These are phyloP conservation scores for Gnaphalium uliginosum DNA, from an alignment of 129 eudicot species.

Conservation along the genomic window DNA sequence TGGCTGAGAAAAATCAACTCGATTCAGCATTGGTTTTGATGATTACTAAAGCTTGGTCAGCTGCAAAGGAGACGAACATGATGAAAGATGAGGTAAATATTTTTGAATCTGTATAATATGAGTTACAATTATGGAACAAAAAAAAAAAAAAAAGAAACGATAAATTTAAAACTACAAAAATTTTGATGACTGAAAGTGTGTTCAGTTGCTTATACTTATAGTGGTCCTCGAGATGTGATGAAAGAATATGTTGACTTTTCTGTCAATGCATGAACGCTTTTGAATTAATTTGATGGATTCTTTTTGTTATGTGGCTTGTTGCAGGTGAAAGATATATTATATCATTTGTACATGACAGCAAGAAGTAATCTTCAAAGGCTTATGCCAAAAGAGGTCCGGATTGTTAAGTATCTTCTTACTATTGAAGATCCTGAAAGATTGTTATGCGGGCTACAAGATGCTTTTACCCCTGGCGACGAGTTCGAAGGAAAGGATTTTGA, in stretches of 20 bases:
- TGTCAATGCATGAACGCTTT: neutral
- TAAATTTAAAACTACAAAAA: neutral
- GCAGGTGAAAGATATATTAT: slow-evolving; percentile 77
- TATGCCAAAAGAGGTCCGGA: slow-evolving; percentile 78
- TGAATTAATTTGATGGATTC: slow-evolving; percentile 12
- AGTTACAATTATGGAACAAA: neutral
- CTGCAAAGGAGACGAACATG: slow-evolving; percentile 75
- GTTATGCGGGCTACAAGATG: slow-evolving; percentile 59
- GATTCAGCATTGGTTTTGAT: slow-evolving; percentile 68
- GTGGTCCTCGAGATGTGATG: neutral
- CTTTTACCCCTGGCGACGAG: slow-evolving; percentile 89
- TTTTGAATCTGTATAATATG: neutral
- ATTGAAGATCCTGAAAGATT: slow-evolving; percentile 79
- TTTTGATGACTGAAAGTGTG: neutral
- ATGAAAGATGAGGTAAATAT: slow-evolving; percentile 67
- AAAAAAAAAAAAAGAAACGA: neutral
- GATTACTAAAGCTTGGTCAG: slow-evolving; percentile 91
- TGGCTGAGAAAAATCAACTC: slow-evolving; percentile 75
- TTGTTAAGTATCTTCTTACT: slow-evolving; percentile 66
- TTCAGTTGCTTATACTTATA: slow-evolving; percentile 11
- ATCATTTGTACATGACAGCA: slow-evolving; percentile 69
- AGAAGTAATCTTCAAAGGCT: slow-evolving; percentile 70
- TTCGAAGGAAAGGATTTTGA: slow-evolving; percentile 64
- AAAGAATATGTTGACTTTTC: slow-evolving; percentile 4
- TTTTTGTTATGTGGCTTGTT: slow-evolving; percentile 9